Evolutionary conservation across 352 stramenopile species (phyloP).

Genomic region (Globisporangium perplexum): DNA sequence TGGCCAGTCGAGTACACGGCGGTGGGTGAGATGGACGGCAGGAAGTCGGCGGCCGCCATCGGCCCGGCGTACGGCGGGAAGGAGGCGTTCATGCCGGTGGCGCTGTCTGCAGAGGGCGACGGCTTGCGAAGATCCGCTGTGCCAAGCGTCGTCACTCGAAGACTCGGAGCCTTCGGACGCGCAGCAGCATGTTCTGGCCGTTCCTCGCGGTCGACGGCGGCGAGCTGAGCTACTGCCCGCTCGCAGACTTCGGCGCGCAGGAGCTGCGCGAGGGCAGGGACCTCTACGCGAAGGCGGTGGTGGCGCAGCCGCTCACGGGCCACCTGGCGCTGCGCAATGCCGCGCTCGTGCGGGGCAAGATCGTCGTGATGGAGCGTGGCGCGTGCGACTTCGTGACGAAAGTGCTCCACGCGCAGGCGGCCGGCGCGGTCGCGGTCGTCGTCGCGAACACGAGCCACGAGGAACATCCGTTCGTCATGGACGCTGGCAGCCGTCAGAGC

Average conservation of each 20-base stretch:
- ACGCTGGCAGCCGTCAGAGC: conserved; percentile 28
- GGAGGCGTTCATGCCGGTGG: neutral
- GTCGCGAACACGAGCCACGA: conserved; percentile 45
- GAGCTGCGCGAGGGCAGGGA: conserved; percentile 38
- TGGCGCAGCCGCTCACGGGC: conserved; percentile 54
- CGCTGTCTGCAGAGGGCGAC: too few relatives aligned
- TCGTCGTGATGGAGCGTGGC: conserved; percentile 61
- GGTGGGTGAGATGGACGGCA: conserved; percentile 54
- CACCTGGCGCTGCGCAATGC: conserved; percentile 49
- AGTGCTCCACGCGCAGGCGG: conserved; percentile 54
- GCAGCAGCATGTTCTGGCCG: conserved; percentile 52
- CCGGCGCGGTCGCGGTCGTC: conserved; percentile 59
- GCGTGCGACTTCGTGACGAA: conserved; percentile 81
- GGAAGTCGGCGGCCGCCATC: conserved; percentile 13
- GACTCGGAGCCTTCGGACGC: neutral
- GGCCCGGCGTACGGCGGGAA: conserved; percentile 2
- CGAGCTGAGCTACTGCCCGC: conserved; percentile 53
- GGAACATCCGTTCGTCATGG: conserved; percentile 55
- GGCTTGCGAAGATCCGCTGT: too few relatives aligned
- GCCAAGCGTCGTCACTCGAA: neutral
- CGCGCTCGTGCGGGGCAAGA: conserved; percentile 33
- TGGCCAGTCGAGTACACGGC: conserved; percentile 58
- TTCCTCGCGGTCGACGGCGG: conserved; percentile 61
- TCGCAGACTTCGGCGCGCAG: conserved; percentile 53
- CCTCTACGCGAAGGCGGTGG: conserved; percentile 42